Base-by-base conservation (phyloP, 371 early-diverging fungal genomes). In the Mucor saturninus region DNA sequence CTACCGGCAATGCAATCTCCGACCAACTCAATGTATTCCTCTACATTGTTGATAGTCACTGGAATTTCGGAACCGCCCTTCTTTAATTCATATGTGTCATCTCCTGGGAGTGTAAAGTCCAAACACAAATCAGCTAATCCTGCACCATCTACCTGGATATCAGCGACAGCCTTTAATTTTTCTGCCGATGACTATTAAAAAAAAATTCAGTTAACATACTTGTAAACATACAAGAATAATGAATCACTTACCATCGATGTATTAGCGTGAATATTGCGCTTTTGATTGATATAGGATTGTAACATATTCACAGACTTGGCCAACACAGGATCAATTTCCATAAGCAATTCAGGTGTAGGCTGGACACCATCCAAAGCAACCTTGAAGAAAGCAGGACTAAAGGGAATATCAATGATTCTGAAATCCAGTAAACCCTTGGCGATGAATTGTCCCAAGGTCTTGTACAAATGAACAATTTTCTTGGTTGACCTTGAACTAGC, bases 401-500 rank as follows among this genome's bases (percentile, higher is more conserved):
- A 85, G 2, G 92, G 92, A 30, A 98, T 74, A 72, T 97, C 96
- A 15, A 96, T 82, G 29, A 93, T 85, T 48, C 98, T 84, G 46
- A 86, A 85, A 68, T 98, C 98, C 46, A 95, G 71, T 77, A 97
- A 75, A 0, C 95, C 91, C 71, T 95, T 94, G 21, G 95, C 96
- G 14, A 94, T 86, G 70, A 96, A 93, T 40, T 87, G 90, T 6
- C 98, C 98, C 9, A 95, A 61, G 0, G 87, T 76, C 59, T 74
- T 80, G 79, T 90, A 93, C 57, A 84, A 66, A 32, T 84, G 75
- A 30, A 83, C 59, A 32, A 82, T 71, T 61, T 85, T 83, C 55
- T 76, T 73, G 21, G 72, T 73, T 10, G 77, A 74, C 14, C 54
- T 51, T 14, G 60, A 35, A 6, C 59, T 62, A n/a, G n/a, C n/a